Percentiles rank a stretch among this genome's conserved stretches.
phyloP scores from a whole-genome alignment of 441 rosid genomes.

The Corymbia calophylla region DNA sequence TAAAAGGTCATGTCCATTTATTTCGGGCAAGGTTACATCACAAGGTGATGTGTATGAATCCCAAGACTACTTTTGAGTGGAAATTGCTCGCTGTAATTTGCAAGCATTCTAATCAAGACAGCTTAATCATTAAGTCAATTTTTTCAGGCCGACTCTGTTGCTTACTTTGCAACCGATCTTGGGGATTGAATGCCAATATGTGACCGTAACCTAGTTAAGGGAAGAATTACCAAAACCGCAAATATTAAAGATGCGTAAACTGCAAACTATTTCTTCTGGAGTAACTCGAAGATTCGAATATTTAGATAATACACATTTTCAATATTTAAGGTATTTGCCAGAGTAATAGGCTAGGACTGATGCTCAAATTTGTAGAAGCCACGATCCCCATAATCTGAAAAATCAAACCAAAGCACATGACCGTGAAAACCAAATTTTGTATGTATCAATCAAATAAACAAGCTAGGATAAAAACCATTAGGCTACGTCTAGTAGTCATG shows the following conservation, averaged over 20 bases:
- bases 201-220: neutral
- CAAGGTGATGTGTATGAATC: neutral
- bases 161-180: neutral
- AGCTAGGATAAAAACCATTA: too few relatives aligned
- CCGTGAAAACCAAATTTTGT: neutral
- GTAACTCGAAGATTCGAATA: neutral
- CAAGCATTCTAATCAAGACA: neutral
- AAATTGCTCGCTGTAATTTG: neutral
- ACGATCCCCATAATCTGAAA: neutral
- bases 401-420: neutral
- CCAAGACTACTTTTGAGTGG: neutral
- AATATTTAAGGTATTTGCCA: neutral
- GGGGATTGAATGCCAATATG: neutral
- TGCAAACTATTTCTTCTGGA: neutral
- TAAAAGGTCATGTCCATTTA: neutral
- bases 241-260: too few relatives aligned
- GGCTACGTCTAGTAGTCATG: too few relatives aligned
- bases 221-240: neutral
- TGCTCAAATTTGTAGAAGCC: neutral
- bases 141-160: neutral
- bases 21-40: neutral
- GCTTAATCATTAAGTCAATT: neutral
- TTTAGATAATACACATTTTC: neutral
- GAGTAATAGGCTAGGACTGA: neutral
- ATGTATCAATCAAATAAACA: too few relatives aligned